Evolutionary conservation across 1,139 yeast genomes (phyloP), one percentile per base, ranked within the genome.

Genomic region (Kazachstania sp.): DNA sequence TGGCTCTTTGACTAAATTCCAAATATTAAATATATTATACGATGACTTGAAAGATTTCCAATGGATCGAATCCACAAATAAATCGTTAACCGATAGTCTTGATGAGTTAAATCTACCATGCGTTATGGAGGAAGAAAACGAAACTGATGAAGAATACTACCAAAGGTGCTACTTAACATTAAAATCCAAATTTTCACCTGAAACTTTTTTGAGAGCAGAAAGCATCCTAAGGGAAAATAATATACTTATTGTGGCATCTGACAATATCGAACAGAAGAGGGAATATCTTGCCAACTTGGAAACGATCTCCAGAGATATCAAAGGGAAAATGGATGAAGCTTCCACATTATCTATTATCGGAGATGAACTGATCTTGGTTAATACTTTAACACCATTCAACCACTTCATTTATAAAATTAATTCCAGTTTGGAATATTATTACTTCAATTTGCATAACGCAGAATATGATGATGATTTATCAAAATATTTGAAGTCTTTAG

Each of bases 261-360:
- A 53, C 16, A 49, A 51, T 15, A 18, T 30, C 8, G 32, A 50
- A 43, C 39, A 51, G 47, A 39, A 54, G 43, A 41, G 36, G 19
- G 65, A 58, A 38, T 63, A 61, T 45, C 46, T 63, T 30, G 58
- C 59, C 9, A 62, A 61, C 41, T 48, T 63, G 34, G 63, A 58
- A 45, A 60, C 67, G 2, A 51, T 63, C n/a, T 47, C 62, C 26
- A 79, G 76, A 49, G 95, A 86, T 57, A 72, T 84, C 49, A 75
- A 73, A 50, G 79, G 75, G 46, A 72, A 73, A 45, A 71, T 79
- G 37, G 73, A 74, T 50, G 92, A 85, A 58, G 73, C 81, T 1
- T 61, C 78, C 26, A 66, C 73, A 1, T 52, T 78, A 15, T 67
- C 65, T 18, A 48, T 64, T 15, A 53, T 53, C 32, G 54, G 56